Base-by-base conservation (phyloP, 2,329 filamentous ascomycete species). In the Neopestalotiopsis sp. region DNA sequence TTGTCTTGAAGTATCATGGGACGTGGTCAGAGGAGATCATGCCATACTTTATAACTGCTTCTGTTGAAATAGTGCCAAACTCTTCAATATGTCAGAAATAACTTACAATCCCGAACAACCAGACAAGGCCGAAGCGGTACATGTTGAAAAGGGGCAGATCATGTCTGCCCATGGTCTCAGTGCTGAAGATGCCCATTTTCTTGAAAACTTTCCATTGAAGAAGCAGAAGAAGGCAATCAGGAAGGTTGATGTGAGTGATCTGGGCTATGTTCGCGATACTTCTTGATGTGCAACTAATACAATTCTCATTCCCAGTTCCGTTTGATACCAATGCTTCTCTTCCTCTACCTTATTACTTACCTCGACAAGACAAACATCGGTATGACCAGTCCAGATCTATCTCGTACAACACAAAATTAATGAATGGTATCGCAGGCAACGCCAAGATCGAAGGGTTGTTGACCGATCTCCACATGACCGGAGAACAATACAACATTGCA, bases 161-260 rank as follows among this genome's bases (percentile, higher is more conserved):
- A 24, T 59, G 17, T 28, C 24, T 28, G n/a, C 57, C n/a, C 45
- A 53, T 10, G 57, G 57, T 34, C 30, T 59, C 17, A 24, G 70
- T 17, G 61, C 70, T 0, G 79, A 79, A 12, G 79, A 81, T 70
- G 68, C 71, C 5, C 75, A 76, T 14, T 81, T 80, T 24, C 74
- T 80, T 0, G 69, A 72, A 13, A 75, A 72, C 42, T 80, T 79
- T 64, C 71, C 77, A 0, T 73, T 76, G 3, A 74, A 79, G 3
- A 73, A 68, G 34, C 76, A 73, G 67, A 79, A 77, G 67, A 76
- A 70, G 45, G 72, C 75, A 2, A 68, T 80, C 56, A 73, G 74
- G 30, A 78, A 80, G 69, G 75, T 80, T 20, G 75, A 78, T 67
- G 75, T 74, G 62, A 68, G 74, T 70, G 20, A n/a, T 68, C 4